Base-by-base conservation (phyloP, 1,139 yeast genomes). In the Kazachstania sp. region DNA sequence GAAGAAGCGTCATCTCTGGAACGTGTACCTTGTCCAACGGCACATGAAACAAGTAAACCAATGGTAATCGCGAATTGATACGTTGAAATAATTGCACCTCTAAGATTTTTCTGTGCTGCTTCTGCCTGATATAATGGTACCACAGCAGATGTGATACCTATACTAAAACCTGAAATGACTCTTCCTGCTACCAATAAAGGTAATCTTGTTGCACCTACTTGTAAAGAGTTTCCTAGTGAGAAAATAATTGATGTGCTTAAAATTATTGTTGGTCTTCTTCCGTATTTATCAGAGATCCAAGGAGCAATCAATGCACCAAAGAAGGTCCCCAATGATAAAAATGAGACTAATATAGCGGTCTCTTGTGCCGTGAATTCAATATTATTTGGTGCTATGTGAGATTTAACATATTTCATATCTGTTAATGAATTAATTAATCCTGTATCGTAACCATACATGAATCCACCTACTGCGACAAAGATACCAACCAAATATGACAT, bases 11-110 rank as follows among this genome's bases (percentile, higher is more conserved):
- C 74, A 19, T 68, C 51, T 38, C 79, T 63, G 16, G 69, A 61
- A 47, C 81, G 75, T 0, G 92, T 83, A 1, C 87, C 90, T 60
- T 84, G 92, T 30, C 86, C 77, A 2, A 84, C 79, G 0, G 87
- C 88, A 69, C 85, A 80, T 5, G 90, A 83, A 4, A 81, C 78
- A 38, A 84, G 62, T 38, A 85, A 68, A 0, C 94, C 94, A 84
- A 88, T 81, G 1, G 94, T 85, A 51, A 85, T 84, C 23, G 92
- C 87, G 86, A 88, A 83, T 63, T 85, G 94, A 66, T 83, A 85
- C 1, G 86, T 75, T 50, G 85, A 83, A 42, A 84, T 86, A 55
- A 85, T 77, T 6, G 88, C 81, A 51, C 94, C 95, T 72, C 94
- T 75, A 39, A 83, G 77, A 76, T 83, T 78, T 61, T 79, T 82